Base-by-base conservation (phyloP, 768 basidiomycete species). In the Melanogaster broomeanus region DNA sequence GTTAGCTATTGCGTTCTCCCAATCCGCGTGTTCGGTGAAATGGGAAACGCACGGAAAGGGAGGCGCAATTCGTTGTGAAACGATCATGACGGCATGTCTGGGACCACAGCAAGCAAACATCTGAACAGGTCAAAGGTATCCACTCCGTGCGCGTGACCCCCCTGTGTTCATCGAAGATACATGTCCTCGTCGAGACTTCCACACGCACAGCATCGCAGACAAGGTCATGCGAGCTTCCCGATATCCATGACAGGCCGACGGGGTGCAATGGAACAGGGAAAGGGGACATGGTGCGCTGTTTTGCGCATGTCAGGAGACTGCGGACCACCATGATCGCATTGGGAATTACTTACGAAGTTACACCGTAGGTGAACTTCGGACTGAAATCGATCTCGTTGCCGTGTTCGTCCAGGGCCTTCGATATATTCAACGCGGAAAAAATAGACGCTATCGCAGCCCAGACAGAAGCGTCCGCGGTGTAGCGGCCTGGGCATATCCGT, bases 401-500 rank as follows among this genome's bases (percentile, higher is more conserved):
- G n/a, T 58, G 42, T 27, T 63, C 56, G 24, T 58, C 64, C 8
- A 53, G 35, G 11, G 61, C 54, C 43, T 58, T 61, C 21, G 58
- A 38, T n/a, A 74, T 68, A 8, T 55, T 53, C 49, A 67, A 55
- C 7, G 53, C 53, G 2, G 58, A 51, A 25, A 75, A 49, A 28
- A 69, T 53, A 9, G 53, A 61, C 11, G 58, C 67, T 24, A 70
- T 61, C 15, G 56, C 51, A 22, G 53, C 57, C 69, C 66, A 76
- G 15, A 71, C 24, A 4, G 59, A 61, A 25, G 42, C 49, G n/a
- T 68, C 64, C 1, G 70, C 70, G n/a, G 58, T 21, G 45, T 67
- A 53, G 12, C 59, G 57, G 8, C 74, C 72, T 16, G 71, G 67
- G 45, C 71, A 74, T 12, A 61, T 34, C 4, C 66, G 56, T 34